Percentiles rank a stretch among this genome's conserved stretches.
Conservation (phyloP, 2,329 filamentous ascomycete species). For the Hawksworthiomyces lignivorus region DNA sequence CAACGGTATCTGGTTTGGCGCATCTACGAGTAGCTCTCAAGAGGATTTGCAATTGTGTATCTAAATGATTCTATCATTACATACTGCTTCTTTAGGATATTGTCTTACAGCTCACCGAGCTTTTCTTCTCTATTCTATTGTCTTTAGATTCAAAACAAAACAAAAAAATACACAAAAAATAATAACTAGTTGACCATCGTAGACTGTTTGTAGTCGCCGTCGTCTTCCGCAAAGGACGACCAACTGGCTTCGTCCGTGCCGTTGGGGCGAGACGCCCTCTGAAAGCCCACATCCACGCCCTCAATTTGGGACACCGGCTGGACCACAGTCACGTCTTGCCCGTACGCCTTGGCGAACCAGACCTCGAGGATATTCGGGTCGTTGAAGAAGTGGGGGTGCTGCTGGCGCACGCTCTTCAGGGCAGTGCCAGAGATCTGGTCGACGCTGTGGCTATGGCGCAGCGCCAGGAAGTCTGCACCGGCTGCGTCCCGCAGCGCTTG, state of each 20-base stretch:
- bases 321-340: slow-evolving; percentile 31
- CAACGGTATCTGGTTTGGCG: too few relatives aligned
- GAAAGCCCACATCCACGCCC: slow-evolving; percentile 37
- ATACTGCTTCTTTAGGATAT: too few relatives aligned
- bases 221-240: slow-evolving; percentile 23
- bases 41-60: too few relatives aligned
- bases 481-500: slow-evolving; percentile 33
- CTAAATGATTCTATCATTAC: too few relatives aligned
- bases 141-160: too few relatives aligned
- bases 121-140: too few relatives aligned
- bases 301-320: slow-evolving; percentile 32
- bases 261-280: slow-evolving; percentile 37
- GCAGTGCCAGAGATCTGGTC: slow-evolving; percentile 57
- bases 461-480: slow-evolving; percentile 44
- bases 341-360: slow-evolving; percentile 38
- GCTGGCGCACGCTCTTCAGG: slow-evolving; percentile 43
- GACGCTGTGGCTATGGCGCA: slow-evolving; percentile 54
- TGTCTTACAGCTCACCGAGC: too few relatives aligned
- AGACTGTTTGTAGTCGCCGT: slow-evolving; percentile 4
- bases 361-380: slow-evolving; percentile 38
- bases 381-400: slow-evolving; percentile 47
- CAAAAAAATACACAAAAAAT: too few relatives aligned
- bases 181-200: neutral
- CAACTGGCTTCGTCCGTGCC: slow-evolving; percentile 48
- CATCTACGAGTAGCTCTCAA: too few relatives aligned